phyloP scores from a whole-genome alignment of 305 asterid genomes.

The Fraxinus angustifolia region DNA sequence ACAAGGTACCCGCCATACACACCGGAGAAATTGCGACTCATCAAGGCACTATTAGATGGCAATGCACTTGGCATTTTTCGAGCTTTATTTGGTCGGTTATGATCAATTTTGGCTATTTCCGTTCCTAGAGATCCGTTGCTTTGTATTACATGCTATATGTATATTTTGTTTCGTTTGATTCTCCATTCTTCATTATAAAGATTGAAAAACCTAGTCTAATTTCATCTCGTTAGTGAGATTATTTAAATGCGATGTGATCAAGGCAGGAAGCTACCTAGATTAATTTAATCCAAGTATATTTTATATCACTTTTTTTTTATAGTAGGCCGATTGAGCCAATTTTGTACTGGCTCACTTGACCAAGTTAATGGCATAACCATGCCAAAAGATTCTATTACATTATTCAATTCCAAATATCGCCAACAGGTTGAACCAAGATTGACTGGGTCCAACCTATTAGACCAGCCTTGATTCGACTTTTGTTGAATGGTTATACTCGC shows the following conservation, averaged over 20 bases:
- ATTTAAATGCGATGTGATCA: not conserved
- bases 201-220: not conserved
- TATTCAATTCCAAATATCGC: not conserved
- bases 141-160: not conserved
- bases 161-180: not conserved
- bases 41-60: conserved; percentile 52
- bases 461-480: not conserved
- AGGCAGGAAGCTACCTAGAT: not conserved
- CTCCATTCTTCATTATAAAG: not conserved
- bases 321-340: not conserved
- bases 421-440: not conserved
- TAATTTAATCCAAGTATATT: not conserved
- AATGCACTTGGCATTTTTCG: conserved; percentile 39
- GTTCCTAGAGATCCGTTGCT: not conserved
- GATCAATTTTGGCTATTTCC: not conserved
- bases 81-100: conserved; percentile 50
- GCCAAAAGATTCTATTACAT: not conserved
- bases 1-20: conserved; percentile 74
- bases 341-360: too few relatives aligned
- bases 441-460: not conserved
- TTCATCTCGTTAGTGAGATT: not conserved
- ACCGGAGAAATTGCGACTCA: conserved; percentile 39
- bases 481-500: too few relatives aligned
- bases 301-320: not conserved
- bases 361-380: not conserved